Evolutionary conservation across 148 eudicot genomes (phyloP), one percentile per base, ranked within the genome.

Genomic region (Rhododendron ferrugineum): DNA sequence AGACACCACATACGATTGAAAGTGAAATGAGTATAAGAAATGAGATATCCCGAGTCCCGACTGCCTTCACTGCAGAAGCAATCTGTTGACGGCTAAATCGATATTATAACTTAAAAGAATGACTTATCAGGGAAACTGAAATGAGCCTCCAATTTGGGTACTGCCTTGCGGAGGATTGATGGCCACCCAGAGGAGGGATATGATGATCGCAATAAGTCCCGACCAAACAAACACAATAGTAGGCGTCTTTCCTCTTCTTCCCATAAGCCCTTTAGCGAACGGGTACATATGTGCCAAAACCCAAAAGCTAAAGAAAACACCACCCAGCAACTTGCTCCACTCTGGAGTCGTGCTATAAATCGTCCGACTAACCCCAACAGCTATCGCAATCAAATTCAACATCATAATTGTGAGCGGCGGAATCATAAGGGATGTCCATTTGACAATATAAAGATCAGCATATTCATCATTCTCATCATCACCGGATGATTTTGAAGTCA

Each of bases 271-370:
- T 89, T 95, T 95, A 13, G 98, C 98, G 15, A 95, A 95, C 0
- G 98, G 98, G 87, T 93, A 95, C 9, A 95, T 89, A 92, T 95
- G 98, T 10, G 95, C 98, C 90, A 94, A 84, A 18, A 95, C 98
- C 98, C 98, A 95, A 85, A 95, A 94, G 82, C 98, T 95, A 84
- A 95, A 95, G 92, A 95, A 95, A 72, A 95, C 98, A 4, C 98
- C 98, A 30, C 98, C 98, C 20, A 95, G 60, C 79, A 95, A 89
- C 56, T 91, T 90, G 89, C 98, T 95, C 98, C 98, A 95, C 86
- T 95, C 93, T 4, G 98, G 98, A 89, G 92, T 92, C 0, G 89
- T 86, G 62, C 96, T 92, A 89, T 95, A 95, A 30, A 95, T 95
- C 9, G 98, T 95, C 34, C 98, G 88, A 86, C 98, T 95, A 42